Evolutionary conservation across 2,329 filamentous ascomycete species (phyloP).

Genomic region (Alternaria panax): DNA sequence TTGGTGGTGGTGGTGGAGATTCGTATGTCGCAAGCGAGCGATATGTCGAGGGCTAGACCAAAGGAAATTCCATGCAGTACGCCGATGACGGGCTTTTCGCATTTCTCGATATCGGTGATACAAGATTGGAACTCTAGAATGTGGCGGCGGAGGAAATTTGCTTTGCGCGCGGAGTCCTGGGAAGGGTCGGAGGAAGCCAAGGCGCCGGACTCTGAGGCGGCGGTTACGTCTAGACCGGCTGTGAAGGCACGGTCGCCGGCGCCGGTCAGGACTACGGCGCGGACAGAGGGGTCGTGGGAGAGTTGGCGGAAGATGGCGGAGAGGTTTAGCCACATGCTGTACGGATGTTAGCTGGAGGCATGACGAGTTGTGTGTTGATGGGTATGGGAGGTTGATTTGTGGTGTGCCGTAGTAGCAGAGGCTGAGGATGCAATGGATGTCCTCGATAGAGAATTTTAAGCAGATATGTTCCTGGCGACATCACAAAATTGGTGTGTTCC

Average conservation of each 20-base stretch:
- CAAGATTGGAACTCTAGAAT: constrained; percentile 82
- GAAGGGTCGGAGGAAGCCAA: constrained; percentile 42
- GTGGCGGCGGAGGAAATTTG: constrained; percentile 63
- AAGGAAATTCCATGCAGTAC: constrained; percentile 48
- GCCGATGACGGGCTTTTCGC: constrained; percentile 72
- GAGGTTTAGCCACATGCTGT: constrained; percentile 84
- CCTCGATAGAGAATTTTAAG: background rate
- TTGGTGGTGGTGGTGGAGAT: constrained; percentile 66
- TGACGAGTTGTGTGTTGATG: background rate
- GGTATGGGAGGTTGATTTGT: background rate
- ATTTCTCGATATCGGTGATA: constrained; percentile 78
- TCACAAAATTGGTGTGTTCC: background rate
- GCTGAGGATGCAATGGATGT: background rate
- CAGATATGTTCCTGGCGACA: background rate
- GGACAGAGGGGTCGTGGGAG: constrained; percentile 74
- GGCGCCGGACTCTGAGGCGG: constrained; percentile 64
- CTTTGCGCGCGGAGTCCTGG: constrained; percentile 69
- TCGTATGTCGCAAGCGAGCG: constrained; percentile 74
- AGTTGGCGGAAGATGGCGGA: constrained; percentile 74
- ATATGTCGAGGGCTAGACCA: constrained; percentile 58
- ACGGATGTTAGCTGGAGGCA: background rate
- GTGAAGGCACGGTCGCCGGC: constrained; percentile 86
- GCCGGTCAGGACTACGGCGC: constrained; percentile 79
- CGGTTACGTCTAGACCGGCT: constrained; percentile 81
- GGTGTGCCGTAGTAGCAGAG: too few relatives aligned